Conservation (phyloP, 129 eudicot species). For the Artemisia tridentata region DNA sequence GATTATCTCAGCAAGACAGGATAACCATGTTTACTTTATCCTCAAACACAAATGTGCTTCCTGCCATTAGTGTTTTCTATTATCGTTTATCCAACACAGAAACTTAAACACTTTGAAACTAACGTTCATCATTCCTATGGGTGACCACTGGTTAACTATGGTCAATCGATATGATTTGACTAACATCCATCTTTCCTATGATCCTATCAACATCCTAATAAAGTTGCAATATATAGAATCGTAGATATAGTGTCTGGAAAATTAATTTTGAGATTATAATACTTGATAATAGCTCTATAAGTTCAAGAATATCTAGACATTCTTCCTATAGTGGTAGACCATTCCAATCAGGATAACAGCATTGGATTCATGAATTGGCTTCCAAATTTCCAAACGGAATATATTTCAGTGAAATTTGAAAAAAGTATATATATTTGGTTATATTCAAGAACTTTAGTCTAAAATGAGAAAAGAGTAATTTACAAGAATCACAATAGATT, state of each 20-base stretch:
- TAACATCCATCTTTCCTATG: background rate
- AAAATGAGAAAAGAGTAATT: too few species aligned
- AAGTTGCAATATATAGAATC: conserved; percentile 1
- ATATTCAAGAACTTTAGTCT: too few species aligned
- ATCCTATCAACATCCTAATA: background rate
- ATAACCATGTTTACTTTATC: background rate
- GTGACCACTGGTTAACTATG: background rate
- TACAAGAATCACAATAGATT: too few species aligned
- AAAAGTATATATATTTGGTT: too few species aligned
- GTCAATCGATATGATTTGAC: conserved; percentile 9
- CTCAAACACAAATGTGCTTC: background rate
- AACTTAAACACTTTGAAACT: too few species aligned
- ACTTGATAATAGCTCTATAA: background rate
- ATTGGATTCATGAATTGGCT: background rate
- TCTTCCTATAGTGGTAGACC: background rate
- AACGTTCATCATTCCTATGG: background rate
- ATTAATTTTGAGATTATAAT: background rate
- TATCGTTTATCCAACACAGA: too few species aligned
- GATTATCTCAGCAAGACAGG: conserved; percentile 1
- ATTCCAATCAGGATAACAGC: background rate
- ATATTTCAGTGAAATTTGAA: background rate
- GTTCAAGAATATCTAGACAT: background rate
- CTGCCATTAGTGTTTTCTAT: too few species aligned
- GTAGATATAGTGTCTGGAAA: background rate
- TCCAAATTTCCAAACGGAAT: background rate